A percentile compares a stretch with the other conserved stretches of the same genome.
Conservation (phyloP, 139 green algal species). For the Tetraselmis striata region DNA sequence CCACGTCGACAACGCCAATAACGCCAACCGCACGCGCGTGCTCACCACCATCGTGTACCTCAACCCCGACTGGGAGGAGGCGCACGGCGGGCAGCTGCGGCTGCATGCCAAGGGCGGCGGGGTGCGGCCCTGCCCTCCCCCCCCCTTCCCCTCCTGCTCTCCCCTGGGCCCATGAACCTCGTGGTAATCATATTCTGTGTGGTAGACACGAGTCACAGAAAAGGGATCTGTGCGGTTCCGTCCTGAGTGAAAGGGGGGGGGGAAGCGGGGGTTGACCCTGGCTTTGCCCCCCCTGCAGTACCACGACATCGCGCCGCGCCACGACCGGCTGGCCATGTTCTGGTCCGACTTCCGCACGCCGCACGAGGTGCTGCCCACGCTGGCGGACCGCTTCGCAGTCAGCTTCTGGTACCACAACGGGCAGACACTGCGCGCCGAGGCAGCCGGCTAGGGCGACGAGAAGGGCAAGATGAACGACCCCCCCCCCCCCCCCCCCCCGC, state of each 20-base stretch:
- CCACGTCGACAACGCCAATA: not conserved
- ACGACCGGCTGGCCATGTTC: not conserved
- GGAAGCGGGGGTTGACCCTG: too few relatives aligned
- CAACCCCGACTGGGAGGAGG: not conserved
- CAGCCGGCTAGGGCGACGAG: too few relatives aligned
- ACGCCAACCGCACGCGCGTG: not conserved
- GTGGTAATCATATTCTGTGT: not conserved
- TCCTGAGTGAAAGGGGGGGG: too few relatives aligned
- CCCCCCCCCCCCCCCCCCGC: too few relatives aligned
- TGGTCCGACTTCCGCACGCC: not conserved
- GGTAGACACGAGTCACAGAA: too few relatives aligned
- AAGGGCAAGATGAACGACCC: too few relatives aligned
- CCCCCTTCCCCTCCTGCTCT: not conserved
- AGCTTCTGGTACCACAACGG: not conserved
- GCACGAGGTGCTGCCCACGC: constrained; percentile 2
- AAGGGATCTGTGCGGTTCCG: too few relatives aligned
- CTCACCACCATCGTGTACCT: not conserved
- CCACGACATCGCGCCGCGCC: not conserved
- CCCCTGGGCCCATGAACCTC: not conserved
- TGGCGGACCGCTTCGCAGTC: not conserved
- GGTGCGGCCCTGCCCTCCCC: not conserved
- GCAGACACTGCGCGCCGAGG: not conserved
- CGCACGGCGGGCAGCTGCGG: not conserved
- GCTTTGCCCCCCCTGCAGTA: not conserved
- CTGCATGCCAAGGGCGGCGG: not conserved